phyloP scores from a whole-genome alignment of 495 filamentous ascomycete species.

The Penicillium silybi region DNA sequence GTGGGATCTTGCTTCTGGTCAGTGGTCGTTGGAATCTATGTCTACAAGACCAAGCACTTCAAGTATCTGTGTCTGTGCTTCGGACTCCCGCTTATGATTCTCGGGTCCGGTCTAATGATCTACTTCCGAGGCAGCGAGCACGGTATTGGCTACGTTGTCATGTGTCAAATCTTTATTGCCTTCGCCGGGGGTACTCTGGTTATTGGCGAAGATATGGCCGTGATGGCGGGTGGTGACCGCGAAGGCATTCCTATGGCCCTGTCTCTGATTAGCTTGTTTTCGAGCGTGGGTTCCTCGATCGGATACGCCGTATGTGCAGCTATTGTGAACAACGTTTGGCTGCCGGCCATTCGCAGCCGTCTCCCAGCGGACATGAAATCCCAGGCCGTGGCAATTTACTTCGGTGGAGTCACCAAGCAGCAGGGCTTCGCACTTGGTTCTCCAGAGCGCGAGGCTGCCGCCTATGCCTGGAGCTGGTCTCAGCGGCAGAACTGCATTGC shows the following conservation, averaged over 20 bases:
- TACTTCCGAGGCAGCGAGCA: constrained; percentile 60
- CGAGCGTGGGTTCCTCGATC: constrained; percentile 64
- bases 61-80: constrained; percentile 56
- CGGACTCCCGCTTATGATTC: constrained; percentile 59
- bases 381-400: constrained; percentile 44
- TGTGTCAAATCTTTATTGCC: constrained; percentile 78
- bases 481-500: constrained; percentile 56
- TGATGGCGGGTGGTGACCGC: constrained; percentile 61
- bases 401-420: constrained; percentile 47
- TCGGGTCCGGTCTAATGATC: constrained; percentile 65
- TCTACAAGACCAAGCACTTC: constrained; percentile 56
- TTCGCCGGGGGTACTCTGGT: constrained; percentile 64
- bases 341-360: constrained; percentile 39
- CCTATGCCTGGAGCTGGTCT: constrained; percentile 55
- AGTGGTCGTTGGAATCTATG: constrained; percentile 50
- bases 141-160: constrained; percentile 64
- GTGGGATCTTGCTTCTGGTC: constrained; percentile 63
- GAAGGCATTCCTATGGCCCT: constrained; percentile 68
- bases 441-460: constrained; percentile 49
- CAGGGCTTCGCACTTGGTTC: constrained; percentile 50
- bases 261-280: constrained; percentile 62
- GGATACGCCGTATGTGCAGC: constrained; percentile 61
- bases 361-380: constrained; percentile 42
- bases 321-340: constrained; percentile 67
- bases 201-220: constrained; percentile 67